Evolutionary conservation across 2,329 filamentous ascomycete genomes (phyloP).

Genomic region (Cordyceps sp.): DNA sequence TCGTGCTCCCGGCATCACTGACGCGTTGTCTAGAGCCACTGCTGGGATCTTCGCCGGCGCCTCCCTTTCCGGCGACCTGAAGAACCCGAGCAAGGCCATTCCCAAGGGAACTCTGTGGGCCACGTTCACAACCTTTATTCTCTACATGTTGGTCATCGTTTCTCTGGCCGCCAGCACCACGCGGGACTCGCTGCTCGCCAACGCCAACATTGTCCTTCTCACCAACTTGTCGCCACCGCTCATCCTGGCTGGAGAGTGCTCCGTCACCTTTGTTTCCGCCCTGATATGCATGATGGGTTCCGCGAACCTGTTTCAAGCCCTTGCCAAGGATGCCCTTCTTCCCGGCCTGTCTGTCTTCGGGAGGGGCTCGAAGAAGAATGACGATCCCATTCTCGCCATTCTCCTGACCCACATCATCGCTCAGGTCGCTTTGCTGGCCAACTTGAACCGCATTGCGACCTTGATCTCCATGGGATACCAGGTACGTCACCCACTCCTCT

Average conservation of each 20-base stretch:
- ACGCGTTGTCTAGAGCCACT: constrained; percentile 19
- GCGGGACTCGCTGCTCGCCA: constrained; percentile 53
- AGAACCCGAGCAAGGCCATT: constrained; percentile 68
- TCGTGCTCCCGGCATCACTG: constrained; percentile 11
- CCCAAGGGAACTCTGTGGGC: constrained; percentile 72
- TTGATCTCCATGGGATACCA: constrained; percentile 85
- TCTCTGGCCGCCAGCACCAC: constrained; percentile 65
- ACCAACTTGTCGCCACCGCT: constrained; percentile 61
- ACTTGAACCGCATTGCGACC: constrained; percentile 78
- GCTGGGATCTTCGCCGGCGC: constrained; percentile 52
- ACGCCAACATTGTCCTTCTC: constrained; percentile 66
- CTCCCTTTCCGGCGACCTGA: constrained; percentile 79
- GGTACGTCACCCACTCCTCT: too few relatives aligned
- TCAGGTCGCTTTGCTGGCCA: constrained; percentile 64
- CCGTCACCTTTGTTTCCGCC: constrained; percentile 69
- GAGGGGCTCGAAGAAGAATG: constrained; percentile 51
- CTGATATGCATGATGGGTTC: constrained; percentile 78
- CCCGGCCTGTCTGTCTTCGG: constrained; percentile 62
- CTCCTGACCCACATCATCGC: constrained; percentile 59
- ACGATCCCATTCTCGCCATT: constrained; percentile 65
- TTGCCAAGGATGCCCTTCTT: constrained; percentile 62
- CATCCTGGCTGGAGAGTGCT: constrained; percentile 67
- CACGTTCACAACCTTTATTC: constrained; percentile 56
- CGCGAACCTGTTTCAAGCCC: constrained; percentile 69
- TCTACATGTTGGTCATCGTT: constrained; percentile 62